Conservation (phyloP, 73 alveolate genomes). For the Paramecium tetraurelia region DNA sequence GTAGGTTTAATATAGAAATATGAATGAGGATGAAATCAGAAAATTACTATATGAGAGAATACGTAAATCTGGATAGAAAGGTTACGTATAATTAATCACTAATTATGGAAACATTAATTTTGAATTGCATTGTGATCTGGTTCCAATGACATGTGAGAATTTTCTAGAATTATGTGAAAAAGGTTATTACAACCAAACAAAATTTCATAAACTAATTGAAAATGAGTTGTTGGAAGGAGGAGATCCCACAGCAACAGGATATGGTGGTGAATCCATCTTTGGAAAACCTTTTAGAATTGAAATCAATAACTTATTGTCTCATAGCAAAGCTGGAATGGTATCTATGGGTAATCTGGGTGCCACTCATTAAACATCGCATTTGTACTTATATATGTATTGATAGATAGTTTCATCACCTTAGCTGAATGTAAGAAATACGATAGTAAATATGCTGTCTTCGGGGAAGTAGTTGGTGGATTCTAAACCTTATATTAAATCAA, state of each 20-base stretch:
- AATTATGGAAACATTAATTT: slow-evolving; percentile 70
- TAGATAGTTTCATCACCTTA: slow-evolving; percentile 65
- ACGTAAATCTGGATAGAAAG: slow-evolving; percentile 67
- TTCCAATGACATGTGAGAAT: slow-evolving; percentile 84
- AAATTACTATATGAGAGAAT: slow-evolving; percentile 71
- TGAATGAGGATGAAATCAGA: slow-evolving; percentile 70
- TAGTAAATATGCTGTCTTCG: slow-evolving; percentile 86
- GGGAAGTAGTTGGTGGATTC: slow-evolving; percentile 75
- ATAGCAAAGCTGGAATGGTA: slow-evolving; percentile 72
- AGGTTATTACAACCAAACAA: slow-evolving; percentile 75
- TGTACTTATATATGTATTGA: slow-evolving; percentile 68
- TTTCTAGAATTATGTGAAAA: slow-evolving; percentile 83
- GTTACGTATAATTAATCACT: slow-evolving; percentile 65
- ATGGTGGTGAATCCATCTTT: slow-evolving; percentile 83
- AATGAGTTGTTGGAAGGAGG: slow-evolving; percentile 92
- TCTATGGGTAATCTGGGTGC: slow-evolving; percentile 94
- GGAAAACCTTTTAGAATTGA: slow-evolving; percentile 75
- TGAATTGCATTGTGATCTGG: slow-evolving; percentile 72
- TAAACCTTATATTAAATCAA: slow-evolving; percentile 67
- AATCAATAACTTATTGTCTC: slow-evolving; percentile 73
- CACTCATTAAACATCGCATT: slow-evolving; percentile 83
- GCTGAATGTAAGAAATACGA: slow-evolving; percentile 88
- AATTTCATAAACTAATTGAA: slow-evolving; percentile 82
- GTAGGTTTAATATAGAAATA: slow-evolving; percentile 50
- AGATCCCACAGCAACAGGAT: slow-evolving; percentile 87